Evolutionary conservation across 1,284 basidiomycete genomes (phyloP).

Genomic region (Mycena sp.): DNA sequence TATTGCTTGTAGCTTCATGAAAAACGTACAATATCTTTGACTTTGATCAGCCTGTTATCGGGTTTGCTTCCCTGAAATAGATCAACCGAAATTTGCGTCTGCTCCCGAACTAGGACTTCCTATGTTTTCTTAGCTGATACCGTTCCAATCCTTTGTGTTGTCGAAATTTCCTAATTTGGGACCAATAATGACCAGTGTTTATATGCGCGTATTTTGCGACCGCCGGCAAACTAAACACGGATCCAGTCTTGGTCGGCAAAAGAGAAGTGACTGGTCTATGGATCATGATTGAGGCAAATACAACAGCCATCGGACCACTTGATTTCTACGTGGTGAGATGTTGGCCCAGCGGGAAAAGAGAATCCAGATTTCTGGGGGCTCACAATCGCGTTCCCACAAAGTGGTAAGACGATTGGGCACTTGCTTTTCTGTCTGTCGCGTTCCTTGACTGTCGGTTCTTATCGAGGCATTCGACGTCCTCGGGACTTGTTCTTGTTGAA

Average conservation of each 20-base stretch:
- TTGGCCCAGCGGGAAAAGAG: no score
- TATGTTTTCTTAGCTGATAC: background rate
- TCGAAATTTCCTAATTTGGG: constrained; percentile 2
- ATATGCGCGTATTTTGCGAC: background rate
- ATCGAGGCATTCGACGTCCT: constrained; percentile 51
- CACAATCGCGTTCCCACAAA: no score
- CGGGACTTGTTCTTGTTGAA: constrained; percentile 55
- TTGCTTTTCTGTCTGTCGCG: no score
- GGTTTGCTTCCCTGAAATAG: background rate
- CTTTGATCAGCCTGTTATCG: background rate
- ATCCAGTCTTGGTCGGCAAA: no score
- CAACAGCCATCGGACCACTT: background rate
- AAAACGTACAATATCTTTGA: constrained; percentile 27
- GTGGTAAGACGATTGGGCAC: no score
- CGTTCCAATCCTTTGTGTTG: background rate
- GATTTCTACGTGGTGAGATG: no score
- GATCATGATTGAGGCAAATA: background rate
- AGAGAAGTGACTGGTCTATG: no score
- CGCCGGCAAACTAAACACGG: no score
- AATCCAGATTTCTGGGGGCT: no score
- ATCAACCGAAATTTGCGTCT: no score
- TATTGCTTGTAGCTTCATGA: constrained; percentile 16
- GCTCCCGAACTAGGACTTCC: no score
- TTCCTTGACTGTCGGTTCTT: no score
- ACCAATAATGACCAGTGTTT: constrained; percentile 4